Conservation (phyloP, 2,329 filamentous ascomycete species). For the Trichoderma atroviride region DNA sequence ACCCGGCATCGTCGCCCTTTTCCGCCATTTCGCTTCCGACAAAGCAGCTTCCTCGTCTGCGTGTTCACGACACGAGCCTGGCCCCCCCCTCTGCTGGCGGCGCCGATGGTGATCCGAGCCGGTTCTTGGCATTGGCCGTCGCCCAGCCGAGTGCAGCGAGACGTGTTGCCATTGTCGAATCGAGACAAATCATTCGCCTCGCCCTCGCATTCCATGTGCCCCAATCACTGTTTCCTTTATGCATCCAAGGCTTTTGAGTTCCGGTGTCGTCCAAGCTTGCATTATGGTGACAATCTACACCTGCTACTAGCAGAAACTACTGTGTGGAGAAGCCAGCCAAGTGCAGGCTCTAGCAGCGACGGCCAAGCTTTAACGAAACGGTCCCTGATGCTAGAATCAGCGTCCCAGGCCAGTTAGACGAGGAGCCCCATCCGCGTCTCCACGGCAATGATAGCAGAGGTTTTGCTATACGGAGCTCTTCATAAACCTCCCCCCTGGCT, state of each 20-base stretch:
- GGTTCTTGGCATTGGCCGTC: constrained; percentile 19
- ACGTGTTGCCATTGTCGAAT: not conserved
- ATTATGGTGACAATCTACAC: constrained; percentile 1
- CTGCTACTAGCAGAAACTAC: not conserved
- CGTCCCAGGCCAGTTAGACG: constrained; percentile 15
- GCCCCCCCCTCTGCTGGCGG: constrained; percentile 1
- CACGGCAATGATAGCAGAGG: constrained; percentile 23
- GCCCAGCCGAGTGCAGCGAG: constrained; percentile 2
- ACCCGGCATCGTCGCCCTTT: constrained; percentile 8
- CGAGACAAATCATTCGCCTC: not conserved
- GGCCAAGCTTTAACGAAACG: constrained; percentile 8
- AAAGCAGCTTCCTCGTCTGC: constrained; percentile 5
- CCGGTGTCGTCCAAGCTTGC: not conserved
- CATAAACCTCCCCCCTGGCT: constrained; percentile 6
- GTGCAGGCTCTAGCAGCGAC: not conserved
- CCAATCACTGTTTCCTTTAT: not conserved
- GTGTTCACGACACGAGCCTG: not conserved
- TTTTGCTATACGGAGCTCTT: constrained; percentile 21
- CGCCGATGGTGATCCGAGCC: not conserved
- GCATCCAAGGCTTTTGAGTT: constrained; percentile 13
- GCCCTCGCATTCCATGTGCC: constrained; percentile 8
- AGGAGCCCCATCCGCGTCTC: constrained; percentile 17
- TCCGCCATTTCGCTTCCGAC: constrained; percentile 17
- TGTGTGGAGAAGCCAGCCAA: constrained; percentile 1
- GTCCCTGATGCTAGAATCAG: constrained; percentile 1